Percentiles rank a stretch among this genome's conserved stretches.
phyloP scores from a whole-genome alignment of 2,329 filamentous ascomycete species.

The Tolypocladium nubicola region DNA sequence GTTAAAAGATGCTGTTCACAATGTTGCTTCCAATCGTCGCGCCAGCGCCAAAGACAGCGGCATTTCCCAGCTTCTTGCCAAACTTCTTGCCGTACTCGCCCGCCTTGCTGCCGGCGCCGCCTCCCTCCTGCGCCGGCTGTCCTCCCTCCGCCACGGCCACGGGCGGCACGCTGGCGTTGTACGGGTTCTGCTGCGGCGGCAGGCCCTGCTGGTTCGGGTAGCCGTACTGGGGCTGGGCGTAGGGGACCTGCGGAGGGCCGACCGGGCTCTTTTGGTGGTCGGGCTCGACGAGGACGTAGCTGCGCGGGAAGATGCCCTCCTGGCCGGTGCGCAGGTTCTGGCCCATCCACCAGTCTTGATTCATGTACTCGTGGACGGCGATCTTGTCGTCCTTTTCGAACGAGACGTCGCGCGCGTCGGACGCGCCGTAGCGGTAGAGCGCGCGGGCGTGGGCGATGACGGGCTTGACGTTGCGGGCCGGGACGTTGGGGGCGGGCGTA shows the following conservation, averaged over 20 bases:
- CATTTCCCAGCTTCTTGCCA: constrained; percentile 77
- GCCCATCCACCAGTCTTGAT: constrained; percentile 94
- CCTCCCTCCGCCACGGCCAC: constrained; percentile 59
- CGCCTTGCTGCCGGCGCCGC: constrained; percentile 41
- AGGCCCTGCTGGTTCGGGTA: constrained; percentile 29
- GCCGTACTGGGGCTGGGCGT: constrained; percentile 26
- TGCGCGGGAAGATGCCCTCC: constrained; percentile 92
- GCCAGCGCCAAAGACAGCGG: constrained; percentile 84
- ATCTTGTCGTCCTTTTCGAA: constrained; percentile 75
- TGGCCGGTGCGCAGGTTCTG: constrained; percentile 70
- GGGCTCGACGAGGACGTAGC: constrained; percentile 70
- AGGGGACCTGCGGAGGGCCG: constrained; percentile 6
- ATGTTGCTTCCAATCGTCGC: constrained; percentile 84
- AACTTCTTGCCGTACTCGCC: constrained; percentile 83
- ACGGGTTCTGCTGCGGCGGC: constrained; percentile 45
- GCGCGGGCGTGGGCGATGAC: constrained; percentile 67
- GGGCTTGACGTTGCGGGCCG: constrained; percentile 35
- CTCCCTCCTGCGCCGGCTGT: constrained; percentile 21
- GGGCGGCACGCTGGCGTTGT: constrained; percentile 60
- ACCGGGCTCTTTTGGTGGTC: constrained; percentile 34
- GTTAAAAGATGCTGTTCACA: constrained; percentile 80
- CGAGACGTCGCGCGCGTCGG: constrained; percentile 71
- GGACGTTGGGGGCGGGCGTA: constrained; percentile 32
- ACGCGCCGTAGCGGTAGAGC: constrained; percentile 70
- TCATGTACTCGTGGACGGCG: constrained; percentile 83